Conservation (phyloP, 192 early-diverging fungal genomes). For the Coemansia sp. region DNA sequence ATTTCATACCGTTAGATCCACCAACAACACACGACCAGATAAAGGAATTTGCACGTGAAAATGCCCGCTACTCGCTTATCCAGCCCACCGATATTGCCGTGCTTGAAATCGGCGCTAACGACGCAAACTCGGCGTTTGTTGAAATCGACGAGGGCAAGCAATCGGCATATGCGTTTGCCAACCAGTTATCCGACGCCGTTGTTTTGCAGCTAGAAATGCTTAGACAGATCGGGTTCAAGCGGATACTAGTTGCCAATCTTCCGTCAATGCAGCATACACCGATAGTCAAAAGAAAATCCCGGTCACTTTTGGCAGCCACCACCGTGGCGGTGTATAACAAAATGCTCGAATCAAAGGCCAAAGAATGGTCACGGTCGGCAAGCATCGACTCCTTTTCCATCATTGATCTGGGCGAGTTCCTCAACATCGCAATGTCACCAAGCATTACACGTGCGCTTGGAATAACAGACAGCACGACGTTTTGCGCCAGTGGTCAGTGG, state of each 20-base stretch:
- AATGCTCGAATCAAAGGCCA: slow-evolving; percentile 16
- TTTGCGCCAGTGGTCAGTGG: slow-evolving; percentile 30
- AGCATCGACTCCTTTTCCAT: slow-evolving; percentile 21
- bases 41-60: slow-evolving; percentile 4
- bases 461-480: slow-evolving; percentile 21
- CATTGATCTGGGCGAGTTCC: slow-evolving; percentile 23
- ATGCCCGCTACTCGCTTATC: neutral
- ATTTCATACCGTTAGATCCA: slow-evolving; percentile 23
- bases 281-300: slow-evolving; percentile 21
- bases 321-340: slow-evolving; percentile 27
- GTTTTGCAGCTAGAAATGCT: slow-evolving; percentile 29
- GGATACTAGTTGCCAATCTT: slow-evolving; percentile 29
- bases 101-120: slow-evolving; percentile 39
- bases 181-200: slow-evolving; percentile 22
- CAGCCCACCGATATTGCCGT: slow-evolving; percentile 17
- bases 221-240: slow-evolving; percentile 20
- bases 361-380: slow-evolving; percentile 11
- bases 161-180: slow-evolving; percentile 27
- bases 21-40: slow-evolving; percentile 37
- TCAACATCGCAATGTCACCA: slow-evolving; percentile 15
- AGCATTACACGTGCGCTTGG: slow-evolving; percentile 8
- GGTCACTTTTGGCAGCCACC: slow-evolving; percentile 8
- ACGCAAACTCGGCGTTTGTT: slow-evolving; percentile 20
- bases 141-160: slow-evolving; percentile 15
- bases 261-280: slow-evolving; percentile 36